Conservation (phyloP, 2,329 filamentous ascomycete genomes). For the Cercospora sesami region DNA sequence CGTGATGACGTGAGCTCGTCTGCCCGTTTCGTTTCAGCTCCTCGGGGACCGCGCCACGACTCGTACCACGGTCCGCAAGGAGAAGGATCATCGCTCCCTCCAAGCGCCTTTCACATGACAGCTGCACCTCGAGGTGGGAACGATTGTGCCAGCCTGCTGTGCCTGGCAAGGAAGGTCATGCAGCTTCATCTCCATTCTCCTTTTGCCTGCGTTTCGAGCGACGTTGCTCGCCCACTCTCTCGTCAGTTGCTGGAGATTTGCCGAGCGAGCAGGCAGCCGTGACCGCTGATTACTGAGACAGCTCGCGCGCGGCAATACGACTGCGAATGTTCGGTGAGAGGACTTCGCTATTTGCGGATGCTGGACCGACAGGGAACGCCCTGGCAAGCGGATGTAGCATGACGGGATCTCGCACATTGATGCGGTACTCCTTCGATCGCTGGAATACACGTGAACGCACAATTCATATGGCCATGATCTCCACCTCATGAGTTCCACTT, state of each 20-base stretch:
- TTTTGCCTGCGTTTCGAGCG: neutral
- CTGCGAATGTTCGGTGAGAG: slow-evolving; percentile 45
- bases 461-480: neutral
- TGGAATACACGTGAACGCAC: neutral
- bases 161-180: neutral
- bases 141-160: neutral
- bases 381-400: neutral
- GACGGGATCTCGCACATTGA: neutral
- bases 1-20: slow-evolving; percentile 5
- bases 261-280: neutral
- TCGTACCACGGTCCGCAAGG: neutral
- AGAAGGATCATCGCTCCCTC: neutral
- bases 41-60: neutral
- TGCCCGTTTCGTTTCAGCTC: neutral
- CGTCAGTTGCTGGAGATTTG: neutral
- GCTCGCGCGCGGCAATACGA: slow-evolving; percentile 1
- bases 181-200: neutral
- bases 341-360: slow-evolving; percentile 7
- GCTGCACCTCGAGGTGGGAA: neutral
- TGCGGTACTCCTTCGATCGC: neutral
- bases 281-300: neutral
- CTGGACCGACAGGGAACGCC: neutral
- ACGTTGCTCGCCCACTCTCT: neutral
- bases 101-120: neutral
- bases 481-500: neutral